Evolutionary conservation across 495 filamentous ascomycete species (phyloP).

Genomic region (Poronia punctata): DNA sequence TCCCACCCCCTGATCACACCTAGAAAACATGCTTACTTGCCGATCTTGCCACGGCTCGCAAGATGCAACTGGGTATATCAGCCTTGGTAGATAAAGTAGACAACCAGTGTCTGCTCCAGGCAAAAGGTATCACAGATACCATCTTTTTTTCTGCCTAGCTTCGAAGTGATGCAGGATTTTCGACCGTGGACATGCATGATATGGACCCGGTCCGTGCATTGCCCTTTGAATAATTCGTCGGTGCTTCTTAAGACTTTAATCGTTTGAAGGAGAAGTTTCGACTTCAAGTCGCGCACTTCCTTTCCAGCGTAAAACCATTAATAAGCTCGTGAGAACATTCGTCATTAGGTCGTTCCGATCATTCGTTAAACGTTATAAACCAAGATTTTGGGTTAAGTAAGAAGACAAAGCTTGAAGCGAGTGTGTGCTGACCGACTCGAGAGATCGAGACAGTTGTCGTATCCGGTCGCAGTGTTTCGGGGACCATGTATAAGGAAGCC

Average conservation of each 20-base stretch:
- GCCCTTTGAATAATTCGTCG: constrained; percentile 22
- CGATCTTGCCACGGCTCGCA: constrained; percentile 26
- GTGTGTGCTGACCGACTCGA: constrained; percentile 16
- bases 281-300: constrained; percentile 33
- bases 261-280: constrained; percentile 26
- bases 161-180: constrained; percentile 24
- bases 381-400: constrained; percentile 19
- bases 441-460: constrained; percentile 8
- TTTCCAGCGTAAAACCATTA: constrained; percentile 25
- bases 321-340: constrained; percentile 27
- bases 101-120: constrained; percentile 39
- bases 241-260: constrained; percentile 19
- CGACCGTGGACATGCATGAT: constrained; percentile 22
- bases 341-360: constrained; percentile 37
- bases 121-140: constrained; percentile 32
- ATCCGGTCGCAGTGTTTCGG: constrained; percentile 21
- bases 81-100: constrained; percentile 29
- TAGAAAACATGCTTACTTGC: constrained; percentile 12
- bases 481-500: constrained; percentile 35
- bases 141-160: constrained; percentile 23
- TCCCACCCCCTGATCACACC: constrained; percentile 18
- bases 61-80: constrained; percentile 16
- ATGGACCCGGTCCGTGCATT: constrained; percentile 19
- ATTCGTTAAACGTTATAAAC: constrained; percentile 41
- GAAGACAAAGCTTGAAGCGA: constrained; percentile 24